Percentiles rank a stretch among this genome's conserved stretches.
Conservation (phyloP, 306 rosid genomes). For the Begonia loranthoides region DNA sequence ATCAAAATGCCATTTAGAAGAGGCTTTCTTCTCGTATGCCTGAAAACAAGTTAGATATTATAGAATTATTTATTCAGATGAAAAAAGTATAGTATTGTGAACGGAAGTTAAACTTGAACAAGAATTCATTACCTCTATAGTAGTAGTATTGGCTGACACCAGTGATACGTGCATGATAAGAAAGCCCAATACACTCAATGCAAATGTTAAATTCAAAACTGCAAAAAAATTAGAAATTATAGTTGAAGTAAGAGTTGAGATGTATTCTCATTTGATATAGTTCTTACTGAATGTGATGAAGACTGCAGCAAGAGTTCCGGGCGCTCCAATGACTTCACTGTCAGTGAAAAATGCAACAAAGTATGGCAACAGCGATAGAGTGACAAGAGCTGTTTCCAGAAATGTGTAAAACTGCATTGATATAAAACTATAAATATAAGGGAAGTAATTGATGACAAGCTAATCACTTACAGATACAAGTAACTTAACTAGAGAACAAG, state of each 20-base stretch:
- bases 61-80: conserved; percentile 6
- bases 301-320: conserved; percentile 39
- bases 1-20: conserved; percentile 43
- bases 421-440: conserved; percentile 1
- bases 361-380: conserved; percentile 42
- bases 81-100: not conserved
- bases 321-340: conserved; percentile 38
- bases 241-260: conserved; percentile 5
- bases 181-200: conserved; percentile 54
- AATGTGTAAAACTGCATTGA: conserved; percentile 62
- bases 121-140: conserved; percentile 41
- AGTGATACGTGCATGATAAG: conserved; percentile 49
- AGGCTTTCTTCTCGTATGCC: conserved; percentile 49
- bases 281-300: conserved; percentile 63
- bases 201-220: conserved; percentile 59
- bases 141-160: conserved; percentile 50
- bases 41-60: conserved; percentile 12
- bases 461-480: no score
- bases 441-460: no score
- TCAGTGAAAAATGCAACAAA: conserved; percentile 50
- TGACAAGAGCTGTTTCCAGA: conserved; percentile 58
- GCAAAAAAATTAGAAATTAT: conserved; percentile 11
- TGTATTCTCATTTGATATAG: not conserved
- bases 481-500: no score
- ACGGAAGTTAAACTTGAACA: not conserved